A percentile compares a stretch with the other conserved stretches of the same genome.
Evolutionary conservation across 306 rosid species (phyloP).

Genomic region (Quercus wislizeni): DNA sequence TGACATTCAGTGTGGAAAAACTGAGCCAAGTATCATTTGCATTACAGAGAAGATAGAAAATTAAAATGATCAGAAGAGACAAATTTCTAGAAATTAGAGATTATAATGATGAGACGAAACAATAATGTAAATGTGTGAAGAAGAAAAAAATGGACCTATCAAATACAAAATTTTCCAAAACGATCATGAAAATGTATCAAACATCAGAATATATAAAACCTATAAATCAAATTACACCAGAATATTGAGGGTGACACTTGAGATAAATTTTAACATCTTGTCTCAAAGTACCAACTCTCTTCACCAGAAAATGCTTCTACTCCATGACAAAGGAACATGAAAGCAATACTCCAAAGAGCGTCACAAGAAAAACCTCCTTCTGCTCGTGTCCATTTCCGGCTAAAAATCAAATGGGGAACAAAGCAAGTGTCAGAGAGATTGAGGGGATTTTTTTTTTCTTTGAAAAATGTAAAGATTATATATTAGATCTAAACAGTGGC

Average conservation of each 20-base stretch:
- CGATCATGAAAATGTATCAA: background rate
- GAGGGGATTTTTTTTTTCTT: background rate
- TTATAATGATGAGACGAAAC: constrained; percentile 1
- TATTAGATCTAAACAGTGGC: constrained; percentile 6
- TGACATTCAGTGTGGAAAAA: constrained; percentile 13
- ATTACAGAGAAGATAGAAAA: constrained; percentile 1
- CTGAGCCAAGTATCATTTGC: background rate
- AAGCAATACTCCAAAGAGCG: constrained; percentile 23
- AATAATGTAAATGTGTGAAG: background rate
- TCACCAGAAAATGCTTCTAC: constrained; percentile 5
- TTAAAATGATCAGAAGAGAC: background rate
- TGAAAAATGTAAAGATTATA: background rate
- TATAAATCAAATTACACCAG: constrained; percentile 3
- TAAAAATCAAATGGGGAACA: constrained; percentile 28
- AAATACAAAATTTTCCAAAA: background rate
- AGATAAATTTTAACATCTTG: constrained; percentile 10
- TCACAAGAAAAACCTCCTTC: constrained; percentile 93
- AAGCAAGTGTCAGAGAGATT: background rate
- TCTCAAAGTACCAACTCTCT: background rate
- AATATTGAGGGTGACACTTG: background rate
- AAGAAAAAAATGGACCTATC: background rate
- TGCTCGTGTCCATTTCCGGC: constrained; percentile 98
- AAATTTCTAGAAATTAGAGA: background rate
- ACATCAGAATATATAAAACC: background rate
- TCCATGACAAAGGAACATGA: constrained; percentile 13